These are phyloP conservation scores for Fusarium sp. DNA, from an alignment of 2,329 filamentous ascomycete genomes.

Conservation along the genomic window DNA sequence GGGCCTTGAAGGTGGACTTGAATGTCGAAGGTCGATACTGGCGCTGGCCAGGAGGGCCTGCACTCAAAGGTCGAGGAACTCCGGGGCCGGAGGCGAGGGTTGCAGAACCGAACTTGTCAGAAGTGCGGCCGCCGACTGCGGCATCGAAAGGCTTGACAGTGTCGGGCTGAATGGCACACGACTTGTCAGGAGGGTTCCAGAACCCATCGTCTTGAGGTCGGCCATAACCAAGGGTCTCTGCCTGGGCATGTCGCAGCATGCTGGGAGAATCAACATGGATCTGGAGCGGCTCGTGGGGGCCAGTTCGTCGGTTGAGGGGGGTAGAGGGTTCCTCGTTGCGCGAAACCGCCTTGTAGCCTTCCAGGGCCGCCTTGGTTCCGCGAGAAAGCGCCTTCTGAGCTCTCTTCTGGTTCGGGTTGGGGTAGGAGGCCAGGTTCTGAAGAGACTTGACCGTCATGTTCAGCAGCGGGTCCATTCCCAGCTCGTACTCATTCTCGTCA, in stretches of 20 bases:
- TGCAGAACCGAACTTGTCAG: constrained; percentile 24
- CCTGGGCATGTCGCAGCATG: constrained; percentile 7
- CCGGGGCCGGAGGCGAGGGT: constrained; percentile 51
- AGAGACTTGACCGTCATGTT: constrained; percentile 60
- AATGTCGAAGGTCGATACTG: constrained; percentile 58
- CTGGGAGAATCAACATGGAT: constrained; percentile 1
- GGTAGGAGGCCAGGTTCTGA: constrained; percentile 65
- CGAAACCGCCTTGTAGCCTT: constrained; percentile 16
- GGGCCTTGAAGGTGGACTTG: constrained; percentile 51
- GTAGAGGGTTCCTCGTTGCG: constrained; percentile 24
- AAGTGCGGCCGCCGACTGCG: constrained; percentile 20
- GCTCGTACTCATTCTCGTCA: constrained; percentile 45
- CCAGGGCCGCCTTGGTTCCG: constrained; percentile 40
- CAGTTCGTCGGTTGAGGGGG: constrained; percentile 6
- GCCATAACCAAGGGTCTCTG: constrained; percentile 21
- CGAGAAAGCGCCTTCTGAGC: constrained; percentile 59
- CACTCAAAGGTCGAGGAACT: constrained; percentile 62
- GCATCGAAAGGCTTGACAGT: constrained; percentile 20
- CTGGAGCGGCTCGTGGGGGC: constrained; percentile 16
- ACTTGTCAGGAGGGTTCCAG: constrained; percentile 9
- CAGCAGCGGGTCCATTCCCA: constrained; percentile 46
- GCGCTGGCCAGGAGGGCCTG: constrained; percentile 65
- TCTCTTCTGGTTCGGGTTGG: constrained; percentile 63
- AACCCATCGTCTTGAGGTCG: constrained; percentile 17
- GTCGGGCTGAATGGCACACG: constrained; percentile 9